Base-by-base conservation (phyloP, 768 basidiomycete species). In the Naganishia randhawae region DNA sequence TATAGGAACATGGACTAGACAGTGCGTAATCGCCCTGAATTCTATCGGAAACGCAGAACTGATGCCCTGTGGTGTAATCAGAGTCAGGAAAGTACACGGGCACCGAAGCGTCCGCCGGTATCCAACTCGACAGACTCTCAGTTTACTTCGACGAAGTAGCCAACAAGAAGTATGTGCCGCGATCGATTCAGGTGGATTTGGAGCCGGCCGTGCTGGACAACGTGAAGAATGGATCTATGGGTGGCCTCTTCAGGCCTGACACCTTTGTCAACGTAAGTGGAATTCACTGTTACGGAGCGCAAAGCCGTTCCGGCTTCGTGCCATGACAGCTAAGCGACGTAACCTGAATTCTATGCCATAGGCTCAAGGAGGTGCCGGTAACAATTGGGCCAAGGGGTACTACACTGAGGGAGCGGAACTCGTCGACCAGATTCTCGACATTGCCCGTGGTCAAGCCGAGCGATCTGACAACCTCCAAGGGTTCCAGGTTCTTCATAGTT, bases 361-460 rank as follows among this genome's bases (percentile, higher is more conserved):
- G 68, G 61, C 68, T 7, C 80, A 84, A 50, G 81, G 82, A 67
- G 84, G 86, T 57, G 87, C 92, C 0, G 93, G 92, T 19, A 96
- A 97, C 74, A 95, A 94, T 71, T 96, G 91, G 90, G 92, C 92
- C 17, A 95, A 96, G 82, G 71, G 76, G n/a, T 78, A 86, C 80
- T 95, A 94, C 75, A 95, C 92, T 2, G 93, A 94, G 82, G 91
- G 93, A 69, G 94, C 94, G 39, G 94, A 98, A 77, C 85, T 98
- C 3, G 86, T 92, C 50, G 82, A 83, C 67, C 64, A 70, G 19
- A 74, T 82, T 57, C 69, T 92, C 70, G 94, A 68, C 33, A 83
- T 87, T n/a, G 73, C 92, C 10, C 85, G 94, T 71, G 85, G 83
- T 73, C 89, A 95, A 77, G 83, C 89, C 1, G 94, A 97, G 77